Conservation (phyloP, 2,329 filamentous ascomycete genomes). For the Trichoderma oligosporum region DNA sequence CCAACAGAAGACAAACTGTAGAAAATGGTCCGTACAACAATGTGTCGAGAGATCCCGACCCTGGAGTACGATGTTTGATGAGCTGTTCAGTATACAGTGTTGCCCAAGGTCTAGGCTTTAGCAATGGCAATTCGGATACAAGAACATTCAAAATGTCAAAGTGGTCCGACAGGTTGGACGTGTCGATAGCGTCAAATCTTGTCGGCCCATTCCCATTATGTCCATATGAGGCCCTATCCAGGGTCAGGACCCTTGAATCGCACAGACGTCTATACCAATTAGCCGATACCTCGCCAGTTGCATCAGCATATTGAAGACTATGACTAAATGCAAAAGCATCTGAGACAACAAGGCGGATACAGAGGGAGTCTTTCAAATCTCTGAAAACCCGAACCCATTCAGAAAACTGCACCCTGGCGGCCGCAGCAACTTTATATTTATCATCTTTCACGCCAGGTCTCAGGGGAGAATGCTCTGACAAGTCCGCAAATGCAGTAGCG, state of each 20-base stretch:
- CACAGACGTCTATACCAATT: slow-evolving; percentile 43
- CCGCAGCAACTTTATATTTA: slow-evolving; percentile 28
- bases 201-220: slow-evolving; percentile 33
- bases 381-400: slow-evolving; percentile 45
- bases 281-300: slow-evolving; percentile 31
- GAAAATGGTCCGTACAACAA: slow-evolving; percentile 46
- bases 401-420: slow-evolving; percentile 44
- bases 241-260: slow-evolving; percentile 36
- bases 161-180: slow-evolving; percentile 42
- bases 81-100: slow-evolving; percentile 49
- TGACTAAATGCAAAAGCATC: slow-evolving; percentile 53
- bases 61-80: slow-evolving; percentile 29
- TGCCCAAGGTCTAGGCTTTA: slow-evolving; percentile 42
- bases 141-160: slow-evolving; percentile 38
- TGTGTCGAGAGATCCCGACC: slow-evolving; percentile 33
- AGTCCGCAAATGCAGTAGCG: slow-evolving; percentile 42
- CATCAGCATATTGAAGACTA: slow-evolving; percentile 43
- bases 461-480: slow-evolving; percentile 40
- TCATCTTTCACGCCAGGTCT: slow-evolving; percentile 22
- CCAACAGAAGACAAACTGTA: slow-evolving; percentile 48
- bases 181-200: slow-evolving; percentile 55
- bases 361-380: slow-evolving; percentile 28
- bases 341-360: slow-evolving; percentile 44
- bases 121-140: slow-evolving; percentile 44
- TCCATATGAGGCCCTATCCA: slow-evolving; percentile 44